Evolutionary conservation across 257 asterid genomes (phyloP), one percentile per base, ranked within the genome.

Genomic region (Petunia secreta): DNA sequence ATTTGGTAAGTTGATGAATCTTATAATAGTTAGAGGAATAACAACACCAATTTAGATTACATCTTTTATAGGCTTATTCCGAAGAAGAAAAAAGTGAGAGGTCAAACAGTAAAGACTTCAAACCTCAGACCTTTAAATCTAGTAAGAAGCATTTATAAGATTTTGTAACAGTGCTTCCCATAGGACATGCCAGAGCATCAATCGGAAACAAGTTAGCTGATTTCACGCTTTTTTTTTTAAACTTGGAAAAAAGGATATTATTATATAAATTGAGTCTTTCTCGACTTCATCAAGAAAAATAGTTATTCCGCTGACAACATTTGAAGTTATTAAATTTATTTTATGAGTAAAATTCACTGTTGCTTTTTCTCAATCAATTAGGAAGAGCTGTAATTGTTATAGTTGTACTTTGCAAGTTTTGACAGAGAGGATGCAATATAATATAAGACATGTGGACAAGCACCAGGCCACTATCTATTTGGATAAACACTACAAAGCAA

Each of bases 281-380:
- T 2, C 60, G 43, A 48, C 58, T 71, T 71, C 77, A 71, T 73
- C 78, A 73, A 73, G 44, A 73, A 34, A 11, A 71, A 34, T 34
- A 36, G 46, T 36, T 36, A 36, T 73, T 73, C 6, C 34, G 78
- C 10, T 73, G 46, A 50, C 46, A 73, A 6, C 59, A 73, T 34
- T 50, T 50, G 62, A 44, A 50, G 37, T 4, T 5, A 50, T 50
- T 52, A 2, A 34, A 25, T 8, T 16, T 34, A 9, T 63, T 63
- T 69, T 43, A 11, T 4, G 5, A 8, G 62, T 5, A 36, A 73
- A 73, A 73, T 34, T 1, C 50, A 13, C 13, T 3, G 48, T 73
- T 25, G 62, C 36, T 40, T 73, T 73, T 73, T 60, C 78, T 60
- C 62, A 73, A 6, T 34, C 13, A 73, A 73, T 71, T 34, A 39